Percentiles rank a stretch among this genome's conserved stretches.
These are phyloP conservation scores for Apostasia shenzhenica DNA, from an alignment of 106 monocot genomes.

Conservation along the genomic window DNA sequence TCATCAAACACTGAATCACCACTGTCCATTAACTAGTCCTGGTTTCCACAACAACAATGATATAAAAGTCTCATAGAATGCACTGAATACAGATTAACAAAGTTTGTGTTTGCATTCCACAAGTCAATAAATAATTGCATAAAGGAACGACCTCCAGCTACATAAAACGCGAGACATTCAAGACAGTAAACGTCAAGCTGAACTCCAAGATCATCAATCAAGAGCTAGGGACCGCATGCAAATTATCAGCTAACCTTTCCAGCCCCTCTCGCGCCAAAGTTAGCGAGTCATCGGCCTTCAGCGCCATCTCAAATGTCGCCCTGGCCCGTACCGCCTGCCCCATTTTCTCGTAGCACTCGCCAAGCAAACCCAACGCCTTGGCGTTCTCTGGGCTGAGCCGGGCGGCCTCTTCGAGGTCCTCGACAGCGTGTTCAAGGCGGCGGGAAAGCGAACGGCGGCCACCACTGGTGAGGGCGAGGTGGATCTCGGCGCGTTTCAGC, in stretches of 20 bases:
- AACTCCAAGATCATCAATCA: too few relatives aligned
- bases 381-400: slow-evolving; percentile 45
- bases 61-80: too few relatives aligned
- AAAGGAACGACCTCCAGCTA: too few relatives aligned
- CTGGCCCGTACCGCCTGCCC: slow-evolving; percentile 39
- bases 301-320: slow-evolving; percentile 43
- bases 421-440: slow-evolving; percentile 37
- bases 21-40: too few relatives aligned
- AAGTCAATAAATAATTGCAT: too few relatives aligned
- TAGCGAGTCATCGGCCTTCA: slow-evolving; percentile 26
- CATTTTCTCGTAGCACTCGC: slow-evolving; percentile 76
- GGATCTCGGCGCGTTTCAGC: slow-evolving; percentile 70
- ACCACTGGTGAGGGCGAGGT: slow-evolving; percentile 19
- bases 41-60: too few relatives aligned
- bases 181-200: too few relatives aligned
- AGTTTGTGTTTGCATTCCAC: too few relatives aligned
- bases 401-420: slow-evolving; percentile 61
- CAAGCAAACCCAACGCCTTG: slow-evolving; percentile 46
- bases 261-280: slow-evolving; percentile 29
- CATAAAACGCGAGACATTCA: too few relatives aligned
- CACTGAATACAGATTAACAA: too few relatives aligned
- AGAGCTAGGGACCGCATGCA: background rate
- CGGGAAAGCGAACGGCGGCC: slow-evolving; percentile 12
- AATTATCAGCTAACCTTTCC: slow-evolving; percentile 6
- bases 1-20: too few relatives aligned